Percentiles rank a stretch among this genome's conserved stretches.
Conservation (phyloP, 176 grass and related monocot genomes). For the Avena eriantha region DNA sequence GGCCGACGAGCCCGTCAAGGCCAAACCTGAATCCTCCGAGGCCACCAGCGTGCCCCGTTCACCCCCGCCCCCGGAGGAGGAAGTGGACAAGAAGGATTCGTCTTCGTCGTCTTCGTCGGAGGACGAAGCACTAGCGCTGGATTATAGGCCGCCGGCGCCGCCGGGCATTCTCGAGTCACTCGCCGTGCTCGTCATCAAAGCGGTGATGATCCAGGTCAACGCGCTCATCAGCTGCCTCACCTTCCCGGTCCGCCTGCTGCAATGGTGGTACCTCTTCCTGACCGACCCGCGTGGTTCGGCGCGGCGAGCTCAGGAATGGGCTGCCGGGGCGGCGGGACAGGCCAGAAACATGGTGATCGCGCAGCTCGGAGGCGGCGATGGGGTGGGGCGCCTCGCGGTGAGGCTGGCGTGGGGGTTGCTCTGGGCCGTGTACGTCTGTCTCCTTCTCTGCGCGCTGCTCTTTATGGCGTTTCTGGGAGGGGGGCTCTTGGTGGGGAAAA, state of each 20-base stretch:
- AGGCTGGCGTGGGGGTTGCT: conserved; percentile 70
- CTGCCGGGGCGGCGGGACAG: conserved; percentile 45
- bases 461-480: conserved; percentile 70
- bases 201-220: conserved; percentile 67
- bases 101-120: not conserved
- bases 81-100: not conserved
- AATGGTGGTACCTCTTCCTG: conserved; percentile 59
- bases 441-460: conserved; percentile 64
- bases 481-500: conserved; percentile 54
- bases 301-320: conserved; percentile 44
- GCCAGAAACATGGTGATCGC: conserved; percentile 31
- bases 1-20: conserved; percentile 30
- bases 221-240: conserved; percentile 55
- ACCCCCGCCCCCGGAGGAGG: not conserved
- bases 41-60: conserved; percentile 16
- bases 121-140: not conserved
- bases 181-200: conserved; percentile 61
- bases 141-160: not conserved
- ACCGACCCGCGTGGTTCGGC: conserved; percentile 58
- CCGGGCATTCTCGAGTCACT: conserved; percentile 51
- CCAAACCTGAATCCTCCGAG: conserved; percentile 20
- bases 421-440: conserved; percentile 77
- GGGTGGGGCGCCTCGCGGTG: conserved; percentile 43
- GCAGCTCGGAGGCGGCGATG: conserved; percentile 43
- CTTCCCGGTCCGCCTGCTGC: conserved; percentile 75